Evolutionary conservation across 176 grass and related monocot species (phyloP), one percentile per base, ranked within the genome.

Genomic region (Oryza glumipatula): DNA sequence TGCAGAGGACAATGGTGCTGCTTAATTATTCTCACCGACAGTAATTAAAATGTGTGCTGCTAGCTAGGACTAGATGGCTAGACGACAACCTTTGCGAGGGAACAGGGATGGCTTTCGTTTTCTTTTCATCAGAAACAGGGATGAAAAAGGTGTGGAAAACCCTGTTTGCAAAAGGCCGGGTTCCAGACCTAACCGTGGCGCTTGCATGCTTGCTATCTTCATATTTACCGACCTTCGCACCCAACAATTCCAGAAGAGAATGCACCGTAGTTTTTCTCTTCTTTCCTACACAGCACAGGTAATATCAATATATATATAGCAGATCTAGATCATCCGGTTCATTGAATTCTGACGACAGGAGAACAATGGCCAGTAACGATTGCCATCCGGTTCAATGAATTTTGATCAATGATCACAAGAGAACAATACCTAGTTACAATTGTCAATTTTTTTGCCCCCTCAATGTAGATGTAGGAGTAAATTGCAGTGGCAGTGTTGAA

Each of bases 31-130:
- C 3, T 17, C 44, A 49, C 71, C 71, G 71, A 73, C 71, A 16
- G 23, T 9, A 16, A 48, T n/a, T 44, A 44, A 44, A 44, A 1
- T 28, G 11, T 49, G n/a, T 52, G 24, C 16, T 19, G 14, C 17
- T 21, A 21, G 47, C 49, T 52, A 52, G 49, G 0, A 49, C 4
- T 6, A 52, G 24, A 24, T 74, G 45, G 41, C 22, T 22, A 71
- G 43, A 44, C 43, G 68, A 10, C 21, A 35, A 17, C 15, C 28
- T 61, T 63, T 77, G 26, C 22, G 52, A 15, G n/a, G 22, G 43
- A 47, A 19, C n/a, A n/a, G n/a, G n/a, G 46, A 24, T 78, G 58
- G 28, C 76, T 65, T 65, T 66, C 76, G n/a, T 32, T 28, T 54
- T 21, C 47, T 19, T 28, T 35, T 21, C 47, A 33, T 21, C 47